Evolutionary conservation across 371 early-diverging fungal genomes (phyloP), one percentile per base, ranked within the genome.

Genomic region (Mortierella polycephala): DNA sequence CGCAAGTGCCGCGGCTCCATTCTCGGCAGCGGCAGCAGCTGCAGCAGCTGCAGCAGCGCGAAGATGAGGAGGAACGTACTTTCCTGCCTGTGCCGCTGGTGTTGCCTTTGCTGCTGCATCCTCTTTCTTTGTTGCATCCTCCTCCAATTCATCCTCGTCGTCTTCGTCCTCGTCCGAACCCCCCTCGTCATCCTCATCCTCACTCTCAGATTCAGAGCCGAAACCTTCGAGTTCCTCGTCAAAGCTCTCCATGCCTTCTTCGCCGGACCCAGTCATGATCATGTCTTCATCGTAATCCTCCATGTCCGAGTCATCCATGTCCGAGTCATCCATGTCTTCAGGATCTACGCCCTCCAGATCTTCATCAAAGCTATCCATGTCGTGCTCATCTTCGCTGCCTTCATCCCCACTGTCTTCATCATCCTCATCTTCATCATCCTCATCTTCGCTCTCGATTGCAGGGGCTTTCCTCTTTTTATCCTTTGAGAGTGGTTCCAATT

Each of bases 51-150:
- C 69, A 49, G 82, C 79, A 60, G 85, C 87, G 67, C 98, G 93
- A 42, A 97, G 85, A 64, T 96, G 94, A 52, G 98, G 98, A 21
- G 98, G 98, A 10, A 97, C 83, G 67, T 98, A 98, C 85, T 93
- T 95, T 62, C 60, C 71, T 59, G 69, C 45, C 57, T 57, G 80
- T 10, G 60, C 46, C 8, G 74, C 51, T 30, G 81, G 55, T 20
- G 75, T 46, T 14, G 80, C 59, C 20, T 72, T 72, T 23, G 69
- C 62, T 8, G 71, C 64, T 51, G 70, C 40, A 14, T 79, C 77
- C 57, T 65, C 68, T n/a, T 69, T 73, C 40, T 74, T 74, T 3
- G 65, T 58, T 39, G 77, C 71, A 1, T 55, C 57, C 55, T 45
- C 60, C 16, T 59, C 64, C 11, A 74, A 70, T 13, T 58, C 72